These are phyloP conservation scores for Xylaria telfairii DNA, from an alignment of 495 filamentous ascomycete genomes.

Conservation along the genomic window DNA sequence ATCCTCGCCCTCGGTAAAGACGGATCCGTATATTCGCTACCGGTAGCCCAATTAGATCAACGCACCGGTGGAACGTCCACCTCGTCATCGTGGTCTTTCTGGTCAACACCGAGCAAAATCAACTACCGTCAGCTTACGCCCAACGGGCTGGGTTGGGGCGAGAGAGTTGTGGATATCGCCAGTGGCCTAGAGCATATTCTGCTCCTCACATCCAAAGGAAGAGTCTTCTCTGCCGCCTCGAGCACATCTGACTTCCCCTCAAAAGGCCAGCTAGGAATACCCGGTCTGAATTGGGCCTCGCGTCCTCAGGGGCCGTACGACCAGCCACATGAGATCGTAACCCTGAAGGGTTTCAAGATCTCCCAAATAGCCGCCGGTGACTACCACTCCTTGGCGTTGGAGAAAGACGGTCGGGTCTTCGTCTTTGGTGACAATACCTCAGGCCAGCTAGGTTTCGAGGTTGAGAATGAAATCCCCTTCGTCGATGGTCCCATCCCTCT, in stretches of 20 bases:
- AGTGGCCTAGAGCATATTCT: conserved; percentile 85
- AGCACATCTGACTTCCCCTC: conserved; percentile 78
- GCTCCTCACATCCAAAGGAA: conserved; percentile 82
- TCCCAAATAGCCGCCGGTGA: conserved; percentile 81
- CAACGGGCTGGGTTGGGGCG: conserved; percentile 67
- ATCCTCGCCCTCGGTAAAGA: conserved; percentile 78
- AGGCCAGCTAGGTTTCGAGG: conserved; percentile 84
- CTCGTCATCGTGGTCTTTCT: conserved; percentile 75
- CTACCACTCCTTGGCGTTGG: conserved; percentile 80
- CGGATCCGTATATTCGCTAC: conserved; percentile 86
- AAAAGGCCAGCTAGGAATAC: conserved; percentile 85
- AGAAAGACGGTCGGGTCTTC: conserved; percentile 77
- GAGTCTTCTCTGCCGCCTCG: conserved; percentile 83
- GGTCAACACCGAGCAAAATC: conserved; percentile 58
- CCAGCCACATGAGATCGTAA: conserved; percentile 68
- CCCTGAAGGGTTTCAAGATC: conserved; percentile 63
- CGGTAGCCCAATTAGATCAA: conserved; percentile 77
- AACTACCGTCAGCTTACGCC: conserved; percentile 77
- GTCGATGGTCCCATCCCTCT: conserved; percentile 73
- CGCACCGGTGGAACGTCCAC: conserved; percentile 59
- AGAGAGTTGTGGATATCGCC: conserved; percentile 74
- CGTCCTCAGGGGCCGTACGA: conserved; percentile 81
- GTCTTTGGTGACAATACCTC: conserved; percentile 88
- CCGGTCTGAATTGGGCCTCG: conserved; percentile 78
- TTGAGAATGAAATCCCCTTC: conserved; percentile 61